phyloP scores from a whole-genome alignment of 1,284 basidiomycete species.

The Mycena sp. region DNA sequence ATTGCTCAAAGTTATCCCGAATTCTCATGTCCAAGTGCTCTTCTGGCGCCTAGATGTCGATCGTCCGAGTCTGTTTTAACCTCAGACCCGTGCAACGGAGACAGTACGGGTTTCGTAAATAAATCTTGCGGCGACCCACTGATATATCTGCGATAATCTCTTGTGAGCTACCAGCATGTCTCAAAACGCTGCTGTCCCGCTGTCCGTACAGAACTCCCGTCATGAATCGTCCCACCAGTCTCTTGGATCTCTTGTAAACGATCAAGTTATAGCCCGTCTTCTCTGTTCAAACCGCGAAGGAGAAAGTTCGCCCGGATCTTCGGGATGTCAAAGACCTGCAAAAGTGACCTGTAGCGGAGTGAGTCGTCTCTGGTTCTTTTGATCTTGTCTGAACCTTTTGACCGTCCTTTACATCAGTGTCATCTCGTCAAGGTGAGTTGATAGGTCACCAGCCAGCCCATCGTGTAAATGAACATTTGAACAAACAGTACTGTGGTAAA shows the following conservation, averaged over 20 bases:
- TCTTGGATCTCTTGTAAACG: conserved; percentile 1
- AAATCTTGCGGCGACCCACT: too few species aligned
- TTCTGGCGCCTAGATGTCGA: too few species aligned
- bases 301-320: neutral
- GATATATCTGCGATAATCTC: neutral
- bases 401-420: conserved; percentile 31
- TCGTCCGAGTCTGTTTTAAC: too few species aligned
- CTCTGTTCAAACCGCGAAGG: neutral
- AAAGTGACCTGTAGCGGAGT: conserved; percentile 10
- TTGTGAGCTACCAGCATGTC: neutral
- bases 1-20: too few species aligned
- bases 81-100: too few species aligned
- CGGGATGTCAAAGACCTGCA: neutral
- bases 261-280: neutral
- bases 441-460: conserved; percentile 19
- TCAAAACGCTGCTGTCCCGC: neutral
- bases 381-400: neutral
- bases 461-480: conserved; percentile 1
- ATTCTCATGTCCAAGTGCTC: too few species aligned
- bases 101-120: too few species aligned
- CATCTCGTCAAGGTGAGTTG: conserved; percentile 37
- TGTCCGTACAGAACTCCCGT: neutral
- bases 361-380: neutral
- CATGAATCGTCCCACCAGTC: too few species aligned
- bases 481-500: conserved; percentile 34